phyloP scores from a whole-genome alignment of 495 filamentous ascomycete genomes.

The Xylaria grammica region DNA sequence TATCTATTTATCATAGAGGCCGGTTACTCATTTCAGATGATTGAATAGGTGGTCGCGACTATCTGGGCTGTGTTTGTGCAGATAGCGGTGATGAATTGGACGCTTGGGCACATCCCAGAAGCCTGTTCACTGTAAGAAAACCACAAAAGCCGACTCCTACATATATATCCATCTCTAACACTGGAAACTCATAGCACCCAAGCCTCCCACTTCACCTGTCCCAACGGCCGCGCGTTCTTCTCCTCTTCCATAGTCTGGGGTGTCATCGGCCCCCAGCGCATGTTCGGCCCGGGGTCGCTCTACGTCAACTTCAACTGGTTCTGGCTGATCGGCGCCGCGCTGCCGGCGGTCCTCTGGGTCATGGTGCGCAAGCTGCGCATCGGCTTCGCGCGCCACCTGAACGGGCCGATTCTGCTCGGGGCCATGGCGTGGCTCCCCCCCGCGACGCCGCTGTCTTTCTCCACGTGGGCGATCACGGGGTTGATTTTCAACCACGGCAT shows the following conservation, averaged over 20 bases:
- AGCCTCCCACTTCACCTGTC: slow-evolving; percentile 62
- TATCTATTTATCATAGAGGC: too few relatives aligned
- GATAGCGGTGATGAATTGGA: slow-evolving; percentile 65
- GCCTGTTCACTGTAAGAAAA: slow-evolving; percentile 51
- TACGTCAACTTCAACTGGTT: slow-evolving; percentile 65
- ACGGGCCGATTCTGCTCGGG: slow-evolving; percentile 66
- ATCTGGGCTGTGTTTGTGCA: slow-evolving; percentile 65
- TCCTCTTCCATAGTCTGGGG: slow-evolving; percentile 61
- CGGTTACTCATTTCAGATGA: too few relatives aligned
- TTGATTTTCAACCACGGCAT: slow-evolving; percentile 62
- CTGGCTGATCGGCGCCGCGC: slow-evolving; percentile 58
- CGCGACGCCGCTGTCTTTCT: slow-evolving; percentile 64
- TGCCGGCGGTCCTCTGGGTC: slow-evolving; percentile 57
- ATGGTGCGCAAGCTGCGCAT: slow-evolving; percentile 55
- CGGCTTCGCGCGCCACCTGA: slow-evolving; percentile 52
- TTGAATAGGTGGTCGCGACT: slow-evolving; percentile 56
- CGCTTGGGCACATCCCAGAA: slow-evolving; percentile 57
- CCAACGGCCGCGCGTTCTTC: slow-evolving; percentile 67
- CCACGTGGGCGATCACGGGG: slow-evolving; percentile 63
- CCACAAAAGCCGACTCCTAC: neutral
- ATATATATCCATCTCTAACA: neutral
- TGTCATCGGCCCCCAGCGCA: slow-evolving; percentile 60
- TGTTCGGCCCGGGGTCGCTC: slow-evolving; percentile 62
- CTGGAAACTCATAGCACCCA: slow-evolving; percentile 33
- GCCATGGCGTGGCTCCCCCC: slow-evolving; percentile 62